These are phyloP conservation scores for Musa itinerans DNA, from an alignment of 176 grass and related monocot species.

Conservation along the genomic window DNA sequence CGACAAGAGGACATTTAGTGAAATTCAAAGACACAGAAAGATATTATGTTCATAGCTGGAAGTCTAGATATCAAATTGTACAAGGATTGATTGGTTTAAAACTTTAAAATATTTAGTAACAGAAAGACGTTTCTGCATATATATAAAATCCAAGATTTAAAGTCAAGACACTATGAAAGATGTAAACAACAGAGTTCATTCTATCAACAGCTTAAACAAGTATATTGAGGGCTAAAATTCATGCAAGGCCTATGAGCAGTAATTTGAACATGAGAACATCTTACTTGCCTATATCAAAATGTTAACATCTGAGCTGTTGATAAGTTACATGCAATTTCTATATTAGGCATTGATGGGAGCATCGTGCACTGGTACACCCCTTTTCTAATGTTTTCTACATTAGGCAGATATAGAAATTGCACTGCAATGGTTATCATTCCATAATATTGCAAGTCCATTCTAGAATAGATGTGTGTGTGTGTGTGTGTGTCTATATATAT, in stretches of 20 bases:
- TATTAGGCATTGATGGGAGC: no score
- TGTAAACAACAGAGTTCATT: neutral
- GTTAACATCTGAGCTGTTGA: no score
- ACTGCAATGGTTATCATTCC: neutral
- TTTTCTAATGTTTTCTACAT: neutral
- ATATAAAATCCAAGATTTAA: no score
- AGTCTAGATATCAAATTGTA: neutral
- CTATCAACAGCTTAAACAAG: no score
- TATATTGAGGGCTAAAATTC: no score
- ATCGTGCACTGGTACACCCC: no score
- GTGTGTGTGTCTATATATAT: no score
- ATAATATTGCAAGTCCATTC: neutral
- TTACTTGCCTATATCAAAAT: no score
- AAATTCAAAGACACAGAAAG: constrained; percentile 10
- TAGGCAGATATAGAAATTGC: neutral
- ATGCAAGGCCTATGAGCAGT: no score
- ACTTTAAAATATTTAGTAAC: neutral
- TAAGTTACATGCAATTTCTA: no score
- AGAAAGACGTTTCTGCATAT: neutral
- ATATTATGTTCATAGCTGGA: neutral
- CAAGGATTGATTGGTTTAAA: neutral
- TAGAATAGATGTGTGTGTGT: neutral
- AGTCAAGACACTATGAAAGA: no score
- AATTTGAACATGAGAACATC: no score
- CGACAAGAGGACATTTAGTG: constrained; percentile 21